phyloP scores from a whole-genome alignment of 768 basidiomycete genomes.

The Leccinum barrowsii region DNA sequence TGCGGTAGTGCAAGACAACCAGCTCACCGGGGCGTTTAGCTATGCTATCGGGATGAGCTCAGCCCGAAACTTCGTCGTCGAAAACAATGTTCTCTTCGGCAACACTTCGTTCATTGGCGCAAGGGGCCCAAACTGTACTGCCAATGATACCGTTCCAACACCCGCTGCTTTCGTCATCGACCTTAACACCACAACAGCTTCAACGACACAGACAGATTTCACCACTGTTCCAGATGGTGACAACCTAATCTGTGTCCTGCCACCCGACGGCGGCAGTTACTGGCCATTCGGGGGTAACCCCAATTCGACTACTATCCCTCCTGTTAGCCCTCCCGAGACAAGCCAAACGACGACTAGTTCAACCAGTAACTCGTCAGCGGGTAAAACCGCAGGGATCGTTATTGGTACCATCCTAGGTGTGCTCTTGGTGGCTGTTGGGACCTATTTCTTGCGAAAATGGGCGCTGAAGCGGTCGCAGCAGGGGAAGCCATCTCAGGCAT shows the following conservation, averaged over 20 bases:
- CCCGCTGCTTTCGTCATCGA: conserved; percentile 62
- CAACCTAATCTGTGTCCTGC: conserved; percentile 61
- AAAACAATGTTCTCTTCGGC: conserved; percentile 56
- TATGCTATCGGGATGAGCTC: conserved; percentile 69
- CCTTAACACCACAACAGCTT: conserved; percentile 34
- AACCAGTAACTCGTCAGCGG: conserved; percentile 26
- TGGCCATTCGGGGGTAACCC: conserved; percentile 70
- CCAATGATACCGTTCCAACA: conserved; percentile 44
- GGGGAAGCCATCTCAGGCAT: conserved; percentile 7
- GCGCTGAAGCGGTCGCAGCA: conserved; percentile 35
- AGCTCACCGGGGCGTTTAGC: conserved; percentile 63
- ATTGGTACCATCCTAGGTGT: conserved; percentile 51
- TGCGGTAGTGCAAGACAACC: conserved; percentile 57
- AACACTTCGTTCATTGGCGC: conserved; percentile 76
- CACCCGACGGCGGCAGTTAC: conserved; percentile 63
- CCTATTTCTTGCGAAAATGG: conserved; percentile 51
- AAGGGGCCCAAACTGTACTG: conserved; percentile 61
- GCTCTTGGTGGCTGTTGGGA: conserved; percentile 34
- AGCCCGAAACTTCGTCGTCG: conserved; percentile 62
- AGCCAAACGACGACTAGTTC: conserved; percentile 11
- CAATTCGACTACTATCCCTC: conserved; percentile 18
- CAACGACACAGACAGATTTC: conserved; percentile 53
- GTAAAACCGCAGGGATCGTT: conserved; percentile 40
- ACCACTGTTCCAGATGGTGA: conserved; percentile 49
- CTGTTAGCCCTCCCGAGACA: conserved; percentile 14